These are phyloP conservation scores for Monosporascus sp. DNA, from an alignment of 2,329 filamentous ascomycete genomes.

Conservation along the genomic window DNA sequence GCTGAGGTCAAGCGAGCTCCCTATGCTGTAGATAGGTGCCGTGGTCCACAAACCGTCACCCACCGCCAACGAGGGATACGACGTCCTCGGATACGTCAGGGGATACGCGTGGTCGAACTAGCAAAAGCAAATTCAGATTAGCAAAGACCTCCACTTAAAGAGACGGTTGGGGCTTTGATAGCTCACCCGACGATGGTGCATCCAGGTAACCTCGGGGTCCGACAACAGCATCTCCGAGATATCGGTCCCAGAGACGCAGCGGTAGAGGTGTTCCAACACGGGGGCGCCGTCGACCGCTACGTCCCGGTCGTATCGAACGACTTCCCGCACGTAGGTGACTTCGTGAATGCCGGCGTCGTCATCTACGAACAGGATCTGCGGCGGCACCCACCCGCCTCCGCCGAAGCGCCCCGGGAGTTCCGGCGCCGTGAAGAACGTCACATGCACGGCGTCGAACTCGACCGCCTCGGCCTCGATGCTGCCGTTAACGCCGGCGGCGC, in stretches of 20 bases:
- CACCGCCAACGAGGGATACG: conserved; percentile 13
- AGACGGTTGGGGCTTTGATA: not conserved
- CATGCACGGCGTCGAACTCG: conserved; percentile 7
- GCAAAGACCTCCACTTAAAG: not conserved
- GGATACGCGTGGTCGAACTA: conserved; percentile 20
- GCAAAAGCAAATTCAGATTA: not conserved
- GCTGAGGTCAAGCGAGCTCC: conserved; percentile 17
- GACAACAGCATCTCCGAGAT: conserved; percentile 3
- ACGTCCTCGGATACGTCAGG: conserved; percentile 4
- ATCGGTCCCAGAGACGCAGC: conserved; percentile 8
- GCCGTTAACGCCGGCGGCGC: not conserved
- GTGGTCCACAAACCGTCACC: conserved; percentile 22
- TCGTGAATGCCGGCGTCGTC: conserved; percentile 4
- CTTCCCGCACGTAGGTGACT: conserved; percentile 9
- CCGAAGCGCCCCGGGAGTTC: conserved; percentile 2
- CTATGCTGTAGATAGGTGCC: conserved; percentile 14
- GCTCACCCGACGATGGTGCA: conserved; percentile 10
- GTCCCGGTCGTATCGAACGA: conserved; percentile 1
- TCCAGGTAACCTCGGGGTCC: conserved; percentile 11
- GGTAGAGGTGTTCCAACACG: conserved; percentile 12
- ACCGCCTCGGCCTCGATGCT: conserved; percentile 3
- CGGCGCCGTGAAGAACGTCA: conserved; percentile 11
- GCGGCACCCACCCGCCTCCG: not conserved
- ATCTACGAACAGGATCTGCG: conserved; percentile 9
- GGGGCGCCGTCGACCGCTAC: not conserved